These are phyloP conservation scores for Pyricularia grisea DNA, from an alignment of 2,329 filamentous ascomycete genomes.

Conservation along the genomic window DNA sequence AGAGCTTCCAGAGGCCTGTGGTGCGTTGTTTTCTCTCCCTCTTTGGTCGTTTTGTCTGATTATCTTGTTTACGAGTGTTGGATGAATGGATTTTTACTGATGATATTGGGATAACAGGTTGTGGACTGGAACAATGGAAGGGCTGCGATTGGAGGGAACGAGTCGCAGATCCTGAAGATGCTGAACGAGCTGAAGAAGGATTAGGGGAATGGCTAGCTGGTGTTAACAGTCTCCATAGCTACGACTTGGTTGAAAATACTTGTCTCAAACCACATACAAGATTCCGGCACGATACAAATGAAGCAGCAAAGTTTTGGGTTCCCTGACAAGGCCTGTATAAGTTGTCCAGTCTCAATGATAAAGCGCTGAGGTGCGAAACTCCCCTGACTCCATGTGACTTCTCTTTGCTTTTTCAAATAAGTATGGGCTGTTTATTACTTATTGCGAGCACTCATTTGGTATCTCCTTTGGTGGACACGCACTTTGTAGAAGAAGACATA, in stretches of 20 bases:
- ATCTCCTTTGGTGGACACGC: not conserved
- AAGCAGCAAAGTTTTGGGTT: not conserved
- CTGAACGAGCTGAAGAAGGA: constrained; percentile 43
- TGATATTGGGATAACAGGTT: constrained; percentile 27
- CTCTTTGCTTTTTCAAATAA: too few species aligned
- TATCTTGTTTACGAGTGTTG: not conserved
- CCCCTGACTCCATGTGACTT: not conserved
- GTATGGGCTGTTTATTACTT: not conserved
- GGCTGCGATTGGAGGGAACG: constrained; percentile 66
- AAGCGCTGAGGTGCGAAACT: not conserved
- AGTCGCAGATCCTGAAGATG: constrained; percentile 84
- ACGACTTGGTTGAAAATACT: not conserved
- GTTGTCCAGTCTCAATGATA: not conserved
- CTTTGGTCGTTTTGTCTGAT: constrained; percentile 1
- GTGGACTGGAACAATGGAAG: constrained; percentile 94
- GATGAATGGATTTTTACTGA: not conserved
- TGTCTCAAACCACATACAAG: not conserved
- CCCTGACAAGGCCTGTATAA: not conserved
- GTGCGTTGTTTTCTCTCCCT: constrained; percentile 39
- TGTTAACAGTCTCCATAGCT: not conserved
- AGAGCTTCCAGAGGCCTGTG: constrained; percentile 66
- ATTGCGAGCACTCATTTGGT: not conserved
- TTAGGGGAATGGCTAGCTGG: constrained; percentile 4
- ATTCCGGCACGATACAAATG: not conserved
- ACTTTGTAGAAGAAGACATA: not conserved